Conservation (phyloP, 2,329 filamentous ascomycete genomes). For the Fusarium sp. region DNA sequence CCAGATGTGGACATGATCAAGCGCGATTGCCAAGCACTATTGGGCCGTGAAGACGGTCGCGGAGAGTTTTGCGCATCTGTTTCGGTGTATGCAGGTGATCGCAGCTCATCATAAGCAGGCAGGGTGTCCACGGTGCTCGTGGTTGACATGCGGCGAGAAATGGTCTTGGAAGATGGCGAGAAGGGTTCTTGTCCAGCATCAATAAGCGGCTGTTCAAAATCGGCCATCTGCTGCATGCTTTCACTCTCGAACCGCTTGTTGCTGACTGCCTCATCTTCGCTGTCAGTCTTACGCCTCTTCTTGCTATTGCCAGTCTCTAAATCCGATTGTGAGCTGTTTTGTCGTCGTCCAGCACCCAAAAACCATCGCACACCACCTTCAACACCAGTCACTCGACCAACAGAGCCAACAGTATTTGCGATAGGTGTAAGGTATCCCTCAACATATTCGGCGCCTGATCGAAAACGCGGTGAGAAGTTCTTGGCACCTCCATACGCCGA, state of each 20-base stretch:
- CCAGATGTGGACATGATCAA: constrained; percentile 93
- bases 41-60: constrained; percentile 51
- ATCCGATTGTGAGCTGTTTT: constrained; percentile 63
- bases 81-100: constrained; percentile 82
- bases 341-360: constrained; percentile 72
- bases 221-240: constrained; percentile 49
- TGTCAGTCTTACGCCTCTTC: constrained; percentile 72
- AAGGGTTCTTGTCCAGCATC: constrained; percentile 48
- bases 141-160: constrained; percentile 71
- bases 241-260: constrained; percentile 51
- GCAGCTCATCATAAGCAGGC: constrained; percentile 86
- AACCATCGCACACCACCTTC: constrained; percentile 91
- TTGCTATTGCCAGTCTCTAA: constrained; percentile 63
- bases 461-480: constrained; percentile 90
- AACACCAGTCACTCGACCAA: constrained; percentile 88
- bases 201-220: constrained; percentile 36
- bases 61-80: constrained; percentile 56
- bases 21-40: constrained; percentile 79
- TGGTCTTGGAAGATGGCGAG: constrained; percentile 48
- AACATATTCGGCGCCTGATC: constrained; percentile 90
- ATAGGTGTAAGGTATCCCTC: constrained; percentile 90
- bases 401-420: constrained; percentile 86
- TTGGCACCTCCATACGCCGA: constrained; percentile 91
- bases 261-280: constrained; percentile 53
- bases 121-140: constrained; percentile 80